A percentile compares a stretch with the other conserved stretches of the same genome.
Evolutionary conservation across 108 stramenopile species (phyloP).

Genomic region (Nitzschia sp.): DNA sequence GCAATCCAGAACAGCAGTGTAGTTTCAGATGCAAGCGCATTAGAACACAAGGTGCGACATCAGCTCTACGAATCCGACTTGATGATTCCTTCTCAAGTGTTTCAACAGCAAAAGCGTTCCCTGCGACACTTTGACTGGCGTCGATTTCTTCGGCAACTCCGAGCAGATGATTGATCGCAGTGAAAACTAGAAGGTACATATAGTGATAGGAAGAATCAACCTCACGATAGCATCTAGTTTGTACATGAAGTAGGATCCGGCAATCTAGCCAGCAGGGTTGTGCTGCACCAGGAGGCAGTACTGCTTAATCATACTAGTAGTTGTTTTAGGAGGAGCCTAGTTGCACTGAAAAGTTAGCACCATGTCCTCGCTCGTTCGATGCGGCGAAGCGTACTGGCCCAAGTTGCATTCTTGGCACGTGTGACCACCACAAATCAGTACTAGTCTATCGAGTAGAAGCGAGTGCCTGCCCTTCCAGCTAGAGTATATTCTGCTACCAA

Average conservation of each 20-base stretch:
- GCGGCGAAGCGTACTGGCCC: too few species aligned
- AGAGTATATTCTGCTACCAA: too few species aligned
- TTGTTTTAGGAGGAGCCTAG: neutral
- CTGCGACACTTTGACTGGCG: slow-evolving; percentile 22
- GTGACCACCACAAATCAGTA: too few species aligned
- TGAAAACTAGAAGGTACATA: too few species aligned
- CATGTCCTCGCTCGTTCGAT: neutral
- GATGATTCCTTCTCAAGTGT: neutral
- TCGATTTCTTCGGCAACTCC: slow-evolving; percentile 10
- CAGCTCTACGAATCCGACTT: neutral
- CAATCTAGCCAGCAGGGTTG: too few species aligned
- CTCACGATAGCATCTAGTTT: too few species aligned
- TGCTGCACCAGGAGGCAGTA: too few species aligned
- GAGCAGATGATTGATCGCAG: neutral
- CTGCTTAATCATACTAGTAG: neutral
- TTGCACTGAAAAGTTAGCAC: neutral
- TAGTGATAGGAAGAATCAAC: too few species aligned
- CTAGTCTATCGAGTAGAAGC: too few species aligned
- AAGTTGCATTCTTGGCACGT: too few species aligned
- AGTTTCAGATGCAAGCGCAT: neutral
- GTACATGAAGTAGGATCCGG: too few species aligned
- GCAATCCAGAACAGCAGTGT: neutral
- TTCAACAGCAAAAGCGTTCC: neutral
- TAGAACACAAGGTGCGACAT: neutral
- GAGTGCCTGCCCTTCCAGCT: too few species aligned